Conservation (phyloP, 495 filamentous ascomycete genomes). For the Hamigera avellanea region DNA sequence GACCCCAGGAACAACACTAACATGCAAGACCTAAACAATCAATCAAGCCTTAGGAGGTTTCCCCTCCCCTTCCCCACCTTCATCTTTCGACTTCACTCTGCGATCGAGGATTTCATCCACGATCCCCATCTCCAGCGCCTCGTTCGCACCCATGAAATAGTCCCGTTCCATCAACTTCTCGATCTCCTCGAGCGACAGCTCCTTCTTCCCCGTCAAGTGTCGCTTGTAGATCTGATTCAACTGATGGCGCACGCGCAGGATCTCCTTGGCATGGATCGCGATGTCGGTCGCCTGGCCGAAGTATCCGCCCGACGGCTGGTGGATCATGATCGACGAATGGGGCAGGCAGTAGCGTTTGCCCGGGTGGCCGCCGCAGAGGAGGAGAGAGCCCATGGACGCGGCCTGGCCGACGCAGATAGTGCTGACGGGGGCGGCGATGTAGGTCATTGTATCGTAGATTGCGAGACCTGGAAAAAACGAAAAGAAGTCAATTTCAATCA, state of each 20-base stretch:
- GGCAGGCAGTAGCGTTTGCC: constrained; percentile 82
- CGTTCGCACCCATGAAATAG: constrained; percentile 80
- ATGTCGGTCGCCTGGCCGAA: constrained; percentile 86
- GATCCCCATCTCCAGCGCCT: constrained; percentile 81
- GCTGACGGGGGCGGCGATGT: constrained; percentile 82
- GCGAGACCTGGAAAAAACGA: constrained; percentile 58
- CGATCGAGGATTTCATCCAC: constrained; percentile 76
- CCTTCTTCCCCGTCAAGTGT: constrained; percentile 64
- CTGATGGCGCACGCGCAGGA: constrained; percentile 71
- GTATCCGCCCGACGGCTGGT: constrained; percentile 89
- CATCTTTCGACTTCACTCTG: constrained; percentile 31
- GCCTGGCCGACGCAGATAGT: constrained; percentile 95
- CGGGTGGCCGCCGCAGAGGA: constrained; percentile 76
- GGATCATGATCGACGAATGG: constrained; percentile 90
- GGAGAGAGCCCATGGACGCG: constrained; percentile 84
- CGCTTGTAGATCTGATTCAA: constrained; percentile 81
- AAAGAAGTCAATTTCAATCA: too few relatives aligned
- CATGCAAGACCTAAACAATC: too few relatives aligned
- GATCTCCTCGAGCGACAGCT: constrained; percentile 63
- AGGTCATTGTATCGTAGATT: constrained; percentile 98
- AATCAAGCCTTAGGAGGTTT: constrained; percentile 8
- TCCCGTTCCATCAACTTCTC: constrained; percentile 95
- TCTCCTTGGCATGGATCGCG: constrained; percentile 94
- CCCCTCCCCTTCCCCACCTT: constrained; percentile 10
- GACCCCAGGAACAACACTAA: too few relatives aligned